Evolutionary conservation across 164 flowering plant genomes (phyloP), one percentile per base, ranked within the genome.

Genomic region (Vitis rupestris): DNA sequence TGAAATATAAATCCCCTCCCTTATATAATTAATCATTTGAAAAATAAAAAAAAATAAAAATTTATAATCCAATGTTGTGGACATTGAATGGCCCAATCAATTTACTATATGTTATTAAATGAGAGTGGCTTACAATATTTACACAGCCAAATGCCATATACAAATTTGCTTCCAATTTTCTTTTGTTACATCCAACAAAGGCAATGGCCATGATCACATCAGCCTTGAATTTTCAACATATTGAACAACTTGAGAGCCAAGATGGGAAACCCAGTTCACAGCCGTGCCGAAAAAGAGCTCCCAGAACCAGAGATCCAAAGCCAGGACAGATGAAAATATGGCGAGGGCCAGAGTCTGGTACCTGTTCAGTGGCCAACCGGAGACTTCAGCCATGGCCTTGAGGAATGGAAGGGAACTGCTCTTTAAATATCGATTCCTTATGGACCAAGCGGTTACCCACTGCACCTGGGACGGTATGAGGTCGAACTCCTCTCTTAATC

Each of bases 391-490:
- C 84, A 94, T 70, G 16, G 68, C 83, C 70, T 70, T 84, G 50
- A 92, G 83, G 69, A 90, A 79, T 64, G 98, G 99, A 48, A 86
- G 52, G n/a, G 99, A 80, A 66, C 54, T 76, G 72, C 79, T 88
- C 7, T 77, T 62, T 10, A 84, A 59, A 47, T 82, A 83, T 19
- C 73, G 85, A 68, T 86, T 90, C 66, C 68, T 80, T 64, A 92
- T 95, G 23, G 94, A 87, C 99, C 99, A 95, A n/a, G 99, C 99
- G 3, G 97, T 88, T 68, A 92, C 62, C 99, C 99, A 95, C 71
- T 80, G 82, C 19, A 87, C 99, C 8, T 63, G 70, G 10, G 89
- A 82, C 2, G 99, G 99, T 48, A 84, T 67, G 58, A 95, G 80
- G 65, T 90, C 86, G 48, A 94, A 88, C 55, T 94, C 97, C 69